Conservation (phyloP, 192 early-diverging fungal genomes). For the Linnemannia zychae region DNA sequence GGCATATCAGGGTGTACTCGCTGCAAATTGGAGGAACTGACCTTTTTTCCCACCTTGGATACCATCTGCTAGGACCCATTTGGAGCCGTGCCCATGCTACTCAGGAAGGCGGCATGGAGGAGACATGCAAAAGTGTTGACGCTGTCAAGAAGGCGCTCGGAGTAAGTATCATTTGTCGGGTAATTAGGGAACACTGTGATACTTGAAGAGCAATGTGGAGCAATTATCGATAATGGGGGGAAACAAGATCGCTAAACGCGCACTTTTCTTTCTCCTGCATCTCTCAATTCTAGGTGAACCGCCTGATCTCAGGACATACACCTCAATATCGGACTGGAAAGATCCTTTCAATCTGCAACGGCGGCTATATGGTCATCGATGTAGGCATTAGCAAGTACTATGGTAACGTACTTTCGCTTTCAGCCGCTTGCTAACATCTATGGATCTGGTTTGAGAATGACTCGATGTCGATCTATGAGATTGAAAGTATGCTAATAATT, state of each 20-base stretch:
- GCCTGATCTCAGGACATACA: constrained; percentile 82
- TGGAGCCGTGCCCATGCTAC: constrained; percentile 41
- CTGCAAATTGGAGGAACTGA: neutral
- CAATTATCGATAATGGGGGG: neutral
- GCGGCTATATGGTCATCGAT: constrained; percentile 75
- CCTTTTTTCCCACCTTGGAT: too few species aligned
- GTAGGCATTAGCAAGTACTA: constrained; percentile 79
- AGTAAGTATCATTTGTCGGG: constrained; percentile 18
- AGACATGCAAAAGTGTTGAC: constrained; percentile 33
- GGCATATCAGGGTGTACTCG: neutral
- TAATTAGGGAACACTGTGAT: neutral
- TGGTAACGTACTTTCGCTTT: constrained; percentile 38
- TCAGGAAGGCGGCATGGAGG: constrained; percentile 34
- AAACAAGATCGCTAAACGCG: neutral
- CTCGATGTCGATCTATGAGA: neutral
- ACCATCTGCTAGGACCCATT: constrained; percentile 31
- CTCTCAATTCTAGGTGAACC: constrained; percentile 61
- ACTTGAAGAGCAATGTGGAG: neutral
- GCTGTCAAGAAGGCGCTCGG: constrained; percentile 43
- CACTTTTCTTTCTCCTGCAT: neutral
- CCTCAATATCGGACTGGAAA: constrained; percentile 65
- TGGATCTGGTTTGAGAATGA: neutral
- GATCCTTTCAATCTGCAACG: constrained; percentile 73
- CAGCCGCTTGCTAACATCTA: neutral
- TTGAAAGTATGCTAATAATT: neutral